A percentile compares a stretch with the other conserved stretches of the same genome.
Evolutionary conservation across 1,139 yeast species (phyloP).

Genomic region (Saccharomyces hybrid): DNA sequence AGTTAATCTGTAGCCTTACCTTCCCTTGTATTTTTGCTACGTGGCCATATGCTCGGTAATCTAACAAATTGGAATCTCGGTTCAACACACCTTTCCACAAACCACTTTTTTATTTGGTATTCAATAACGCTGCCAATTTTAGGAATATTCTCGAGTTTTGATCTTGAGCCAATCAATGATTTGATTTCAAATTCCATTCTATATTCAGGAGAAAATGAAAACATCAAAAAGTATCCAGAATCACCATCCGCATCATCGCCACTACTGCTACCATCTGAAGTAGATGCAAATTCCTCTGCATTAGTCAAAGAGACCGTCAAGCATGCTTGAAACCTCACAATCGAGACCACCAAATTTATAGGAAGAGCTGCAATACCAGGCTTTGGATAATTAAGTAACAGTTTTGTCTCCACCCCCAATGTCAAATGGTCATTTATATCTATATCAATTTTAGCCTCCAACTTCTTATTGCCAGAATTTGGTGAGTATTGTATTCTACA

Average conservation of each 20-base stretch:
- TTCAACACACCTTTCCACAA: constrained; percentile 84
- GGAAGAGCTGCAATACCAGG: constrained; percentile 82
- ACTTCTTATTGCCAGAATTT: constrained; percentile 33
- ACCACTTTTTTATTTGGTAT: constrained; percentile 76
- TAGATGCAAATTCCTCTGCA: constrained; percentile 39
- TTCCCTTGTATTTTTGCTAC: constrained; percentile 61
- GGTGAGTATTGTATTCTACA: constrained; percentile 68
- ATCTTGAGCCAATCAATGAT: constrained; percentile 85
- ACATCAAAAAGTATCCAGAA: constrained; percentile 52
- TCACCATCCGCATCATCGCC: constrained; percentile 15
- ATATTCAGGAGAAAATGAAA: constrained; percentile 87
- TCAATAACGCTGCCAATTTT: constrained; percentile 82
- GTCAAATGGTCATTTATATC: constrained; percentile 87
- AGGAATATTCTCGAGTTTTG: constrained; percentile 88
- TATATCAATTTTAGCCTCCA: constrained; percentile 90
- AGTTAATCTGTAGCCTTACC: constrained; percentile 17
- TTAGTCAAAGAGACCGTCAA: constrained; percentile 57
- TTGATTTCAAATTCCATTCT: constrained; percentile 77
- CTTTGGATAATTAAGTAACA: constrained; percentile 77
- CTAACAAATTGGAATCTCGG: constrained; percentile 83
- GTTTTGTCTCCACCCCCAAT: constrained; percentile 76
- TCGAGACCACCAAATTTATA: constrained; percentile 72
- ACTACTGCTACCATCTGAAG: constrained; percentile 35
- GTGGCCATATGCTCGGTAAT: constrained; percentile 86
- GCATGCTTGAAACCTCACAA: constrained; percentile 90